phyloP scores from a whole-genome alignment of 202 grass and related monocot species.

The Musa balbisiana region DNA sequence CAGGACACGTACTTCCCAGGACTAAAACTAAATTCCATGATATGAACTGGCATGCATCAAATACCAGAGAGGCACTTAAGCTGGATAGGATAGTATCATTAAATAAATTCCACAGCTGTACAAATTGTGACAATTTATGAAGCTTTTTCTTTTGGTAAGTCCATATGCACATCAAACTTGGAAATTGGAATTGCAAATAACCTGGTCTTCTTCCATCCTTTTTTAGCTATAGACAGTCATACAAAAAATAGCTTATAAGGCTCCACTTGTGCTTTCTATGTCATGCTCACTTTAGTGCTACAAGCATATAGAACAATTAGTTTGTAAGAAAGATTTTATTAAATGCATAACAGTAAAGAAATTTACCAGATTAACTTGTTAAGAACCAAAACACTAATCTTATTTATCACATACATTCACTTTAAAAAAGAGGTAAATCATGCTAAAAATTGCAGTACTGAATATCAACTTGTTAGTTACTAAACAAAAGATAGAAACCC shows the following conservation, averaged over 20 bases:
- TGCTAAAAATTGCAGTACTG: neutral
- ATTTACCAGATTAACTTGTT: no score
- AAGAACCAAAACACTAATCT: no score
- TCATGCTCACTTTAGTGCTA: neutral
- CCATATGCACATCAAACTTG: neutral
- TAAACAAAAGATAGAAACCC: neutral
- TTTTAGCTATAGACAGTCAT: neutral
- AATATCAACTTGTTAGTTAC: neutral
- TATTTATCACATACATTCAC: no score
- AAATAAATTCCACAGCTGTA: neutral
- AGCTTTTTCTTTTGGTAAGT: neutral
- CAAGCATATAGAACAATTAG: neutral
- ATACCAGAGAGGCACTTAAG: neutral
- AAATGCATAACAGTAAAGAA: no score
- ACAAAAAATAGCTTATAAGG: neutral
- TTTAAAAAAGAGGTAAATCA: neutral
- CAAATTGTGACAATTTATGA: neutral
- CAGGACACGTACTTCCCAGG: neutral
- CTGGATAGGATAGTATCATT: neutral
- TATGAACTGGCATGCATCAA: neutral
- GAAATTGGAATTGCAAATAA: neutral
- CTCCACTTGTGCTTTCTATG: neutral
- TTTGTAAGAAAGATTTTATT: no score
- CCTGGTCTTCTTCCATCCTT: neutral
- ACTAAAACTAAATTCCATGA: neutral